Base-by-base conservation (phyloP, 768 basidiomycete genomes). In the Pulveroboletus ravenelii region DNA sequence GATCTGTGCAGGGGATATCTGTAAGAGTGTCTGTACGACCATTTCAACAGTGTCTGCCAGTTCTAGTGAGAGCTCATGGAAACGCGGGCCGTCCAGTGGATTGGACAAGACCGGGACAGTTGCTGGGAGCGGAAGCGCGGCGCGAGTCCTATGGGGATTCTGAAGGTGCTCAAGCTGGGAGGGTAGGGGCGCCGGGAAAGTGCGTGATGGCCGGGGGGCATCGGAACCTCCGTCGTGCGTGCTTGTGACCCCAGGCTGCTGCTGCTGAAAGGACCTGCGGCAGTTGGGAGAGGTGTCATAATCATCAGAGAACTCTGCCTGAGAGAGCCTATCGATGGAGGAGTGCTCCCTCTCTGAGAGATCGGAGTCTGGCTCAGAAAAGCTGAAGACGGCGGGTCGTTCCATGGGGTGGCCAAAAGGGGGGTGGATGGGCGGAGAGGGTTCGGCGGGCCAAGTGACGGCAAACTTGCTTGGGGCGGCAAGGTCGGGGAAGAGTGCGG, bases 41-140 rank as follows among this genome's bases (percentile, higher is more conserved):
- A 87, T 81, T 71, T 96, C 93, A 12, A 93, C 81, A 10, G 87
- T 85, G 68, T 96, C 94, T 12, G 94, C 92, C 13, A 96, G 76
- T 68, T 97, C 93, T 27, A 87, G 70, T 1, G 92, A 90, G 48
- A 94, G 72, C 52, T 88, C 86, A 39, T 79, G 78, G 55, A 86
- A 73, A 50, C 73, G 77, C 10, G 66, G 61, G 30, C 50, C 45
- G 23, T 65, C 62, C 13, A 46, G 50, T 41, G 58, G 48, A 46
- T 36, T 63, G 46, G 52, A 59, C 50, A 38, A 59, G 49, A 52
- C 55, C 46, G 55, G 57, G 51, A 35, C 50, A 38, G 8, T 56
- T 50, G 36, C 52, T 54, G 17, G 41, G 42, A 43, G 58, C 49
- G 41, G 59, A 31, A 17, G 49, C 15, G 23, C 41, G 15, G 44